These are phyloP conservation scores for Curvularia sp. DNA, from an alignment of 2,329 filamentous ascomycete species.

Conservation along the genomic window DNA sequence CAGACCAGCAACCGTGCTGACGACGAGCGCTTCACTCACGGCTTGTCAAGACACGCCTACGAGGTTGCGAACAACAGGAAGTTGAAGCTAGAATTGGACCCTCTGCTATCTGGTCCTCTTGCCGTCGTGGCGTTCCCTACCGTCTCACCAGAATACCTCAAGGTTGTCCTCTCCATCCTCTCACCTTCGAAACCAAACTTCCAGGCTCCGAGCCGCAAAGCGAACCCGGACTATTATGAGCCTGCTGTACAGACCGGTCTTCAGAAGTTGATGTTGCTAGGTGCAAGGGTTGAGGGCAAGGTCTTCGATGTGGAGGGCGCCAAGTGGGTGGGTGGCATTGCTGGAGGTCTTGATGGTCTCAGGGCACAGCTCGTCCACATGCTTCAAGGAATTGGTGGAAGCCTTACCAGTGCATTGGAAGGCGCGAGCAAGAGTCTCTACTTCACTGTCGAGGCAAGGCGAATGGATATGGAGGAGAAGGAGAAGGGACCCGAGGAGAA, in stretches of 20 bases:
- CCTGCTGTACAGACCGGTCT: slow-evolving; percentile 78
- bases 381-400: slow-evolving; percentile 80
- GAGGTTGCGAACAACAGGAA: slow-evolving; percentile 59
- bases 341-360: slow-evolving; percentile 81
- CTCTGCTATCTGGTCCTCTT: slow-evolving; percentile 81
- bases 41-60: slow-evolving; percentile 65
- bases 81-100: slow-evolving; percentile 68
- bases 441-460: slow-evolving; percentile 84
- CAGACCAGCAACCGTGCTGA: slow-evolving; percentile 46
- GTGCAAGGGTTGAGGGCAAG: slow-evolving; percentile 84
- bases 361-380: slow-evolving; percentile 81
- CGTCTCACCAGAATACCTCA: slow-evolving; percentile 84
- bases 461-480: slow-evolving; percentile 81
- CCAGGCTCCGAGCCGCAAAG: slow-evolving; percentile 77
- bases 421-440: slow-evolving; percentile 82
- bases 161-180: slow-evolving; percentile 79
- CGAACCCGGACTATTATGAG: slow-evolving; percentile 83
- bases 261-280: slow-evolving; percentile 85
- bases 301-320: slow-evolving; percentile 78
- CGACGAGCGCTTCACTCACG: slow-evolving; percentile 65
- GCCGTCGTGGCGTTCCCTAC: slow-evolving; percentile 80
- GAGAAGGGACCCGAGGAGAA: slow-evolving; percentile 45
- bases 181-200: slow-evolving; percentile 73
- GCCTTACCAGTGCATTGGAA: slow-evolving; percentile 79
- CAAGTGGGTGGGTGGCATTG: slow-evolving; percentile 76